These are phyloP conservation scores for Kokia cookei DNA, from an alignment of 441 rosid genomes.

Conservation along the genomic window DNA sequence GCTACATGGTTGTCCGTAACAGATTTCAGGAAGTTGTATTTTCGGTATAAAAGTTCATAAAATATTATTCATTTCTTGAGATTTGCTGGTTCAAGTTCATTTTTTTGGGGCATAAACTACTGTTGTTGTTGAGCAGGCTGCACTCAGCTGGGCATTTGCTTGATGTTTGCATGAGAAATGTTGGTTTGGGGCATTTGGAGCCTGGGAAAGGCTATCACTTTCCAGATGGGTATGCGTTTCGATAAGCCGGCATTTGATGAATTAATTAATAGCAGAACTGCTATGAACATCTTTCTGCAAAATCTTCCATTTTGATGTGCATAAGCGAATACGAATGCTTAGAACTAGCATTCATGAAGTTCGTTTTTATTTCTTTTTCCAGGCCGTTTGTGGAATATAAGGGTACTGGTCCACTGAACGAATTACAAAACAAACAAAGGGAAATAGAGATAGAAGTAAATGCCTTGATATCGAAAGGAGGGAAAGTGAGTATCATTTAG, in stretches of 20 bases:
- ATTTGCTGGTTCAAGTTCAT: not conserved
- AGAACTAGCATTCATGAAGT: not conserved
- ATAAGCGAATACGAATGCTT: not conserved
- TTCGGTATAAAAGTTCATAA: not conserved
- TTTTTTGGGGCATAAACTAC: not conserved
- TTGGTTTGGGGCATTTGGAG: constrained; percentile 63
- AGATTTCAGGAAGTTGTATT: not conserved
- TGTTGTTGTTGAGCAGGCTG: constrained; percentile 30
- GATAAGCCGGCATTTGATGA: not conserved
- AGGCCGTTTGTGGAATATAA: constrained; percentile 82
- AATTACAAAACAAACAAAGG: constrained; percentile 44
- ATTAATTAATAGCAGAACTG: not conserved
- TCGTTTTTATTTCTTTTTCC: constrained; percentile 10
- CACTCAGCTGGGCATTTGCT: constrained; percentile 90
- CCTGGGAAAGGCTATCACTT: constrained; percentile 81
- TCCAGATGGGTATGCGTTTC: constrained; percentile 60
- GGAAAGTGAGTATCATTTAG: constrained; percentile 36
- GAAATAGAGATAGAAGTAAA: constrained; percentile 62
- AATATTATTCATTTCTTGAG: not conserved
- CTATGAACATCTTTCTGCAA: not conserved
- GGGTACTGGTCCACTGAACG: constrained; percentile 49
- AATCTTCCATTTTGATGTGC: not conserved
- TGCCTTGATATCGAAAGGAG: constrained; percentile 58
- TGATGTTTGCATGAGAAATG: constrained; percentile 50
- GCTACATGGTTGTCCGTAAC: no score